These are phyloP conservation scores for Forsythia suspensa DNA, from an alignment of 257 asterid genomes.

Conservation along the genomic window DNA sequence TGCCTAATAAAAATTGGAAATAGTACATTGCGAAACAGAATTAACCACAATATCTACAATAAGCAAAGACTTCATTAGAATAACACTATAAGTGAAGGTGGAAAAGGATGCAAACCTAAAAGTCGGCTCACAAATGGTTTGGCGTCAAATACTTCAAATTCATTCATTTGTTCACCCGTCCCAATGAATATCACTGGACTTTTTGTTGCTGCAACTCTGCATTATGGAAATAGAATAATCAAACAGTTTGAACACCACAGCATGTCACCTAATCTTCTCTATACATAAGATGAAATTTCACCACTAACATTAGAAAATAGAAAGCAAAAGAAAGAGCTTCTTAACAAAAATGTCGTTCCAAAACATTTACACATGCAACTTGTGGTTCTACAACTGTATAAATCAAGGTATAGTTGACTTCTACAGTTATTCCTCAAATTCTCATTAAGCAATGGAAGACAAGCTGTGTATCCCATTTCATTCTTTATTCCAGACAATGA, in stretches of 20 bases:
- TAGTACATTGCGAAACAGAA: background rate
- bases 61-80: background rate
- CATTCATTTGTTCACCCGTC: slow-evolving; percentile 98
- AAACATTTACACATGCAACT: too few species aligned
- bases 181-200: slow-evolving; percentile 94
- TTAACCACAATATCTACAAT: background rate
- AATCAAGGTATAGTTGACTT: background rate
- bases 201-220: slow-evolving; percentile 94
- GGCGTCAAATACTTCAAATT: slow-evolving; percentile 90
- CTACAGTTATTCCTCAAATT: background rate
- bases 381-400: too few species aligned
- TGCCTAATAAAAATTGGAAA: slow-evolving; percentile 43
- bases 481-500: background rate
- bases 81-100: background rate
- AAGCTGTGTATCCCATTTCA: background rate
- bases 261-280: too few species aligned
- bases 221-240: slow-evolving; percentile 16
- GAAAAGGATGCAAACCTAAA: slow-evolving; percentile 54
- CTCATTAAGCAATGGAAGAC: background rate
- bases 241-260: slow-evolving; percentile 1
- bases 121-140: slow-evolving; percentile 97
- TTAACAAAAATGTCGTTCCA: too few species aligned
- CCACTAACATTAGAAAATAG: too few species aligned
- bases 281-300: too few species aligned
- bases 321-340: background rate